A percentile compares a stretch with the other conserved stretches of the same genome.
Evolutionary conservation across 1,284 basidiomycete genomes (phyloP).

Genomic region (Paramarasmius palmivorus): DNA sequence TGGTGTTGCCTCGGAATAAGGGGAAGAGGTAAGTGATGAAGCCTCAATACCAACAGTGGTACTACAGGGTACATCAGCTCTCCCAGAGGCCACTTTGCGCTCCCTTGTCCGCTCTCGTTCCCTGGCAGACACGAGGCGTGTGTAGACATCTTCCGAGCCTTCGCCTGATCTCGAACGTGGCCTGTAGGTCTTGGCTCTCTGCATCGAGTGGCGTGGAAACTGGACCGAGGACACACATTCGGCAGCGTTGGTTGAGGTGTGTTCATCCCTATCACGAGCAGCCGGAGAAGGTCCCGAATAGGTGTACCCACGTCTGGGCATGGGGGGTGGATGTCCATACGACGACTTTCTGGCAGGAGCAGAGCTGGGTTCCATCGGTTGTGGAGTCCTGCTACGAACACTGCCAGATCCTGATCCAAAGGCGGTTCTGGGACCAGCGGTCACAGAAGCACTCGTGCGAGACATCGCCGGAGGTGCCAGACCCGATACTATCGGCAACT

Average conservation of each 20-base stretch:
- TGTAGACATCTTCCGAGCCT: not conserved
- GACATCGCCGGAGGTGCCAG: not conserved
- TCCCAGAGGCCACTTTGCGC: no score
- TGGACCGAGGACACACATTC: no score
- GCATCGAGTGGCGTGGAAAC: no score
- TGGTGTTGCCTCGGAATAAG: no score
- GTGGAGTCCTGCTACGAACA: not conserved
- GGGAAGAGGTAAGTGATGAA: no score
- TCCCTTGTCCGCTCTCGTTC: no score
- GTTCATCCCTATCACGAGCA: not conserved
- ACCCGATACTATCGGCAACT: no score
- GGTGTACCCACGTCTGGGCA: conserved; percentile 36
- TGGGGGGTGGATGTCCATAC: conserved; percentile 16
- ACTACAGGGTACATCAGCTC: no score
- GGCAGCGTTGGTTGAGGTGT: no score
- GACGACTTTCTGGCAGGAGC: conserved; percentile 1
- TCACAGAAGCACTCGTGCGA: not conserved
- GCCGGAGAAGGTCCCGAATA: conserved; percentile 15
- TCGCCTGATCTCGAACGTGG: no score
- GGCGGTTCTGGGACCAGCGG: not conserved
- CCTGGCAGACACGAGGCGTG: not conserved
- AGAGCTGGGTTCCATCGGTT: not conserved
- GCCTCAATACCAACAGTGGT: no score
- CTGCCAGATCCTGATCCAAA: not conserved
- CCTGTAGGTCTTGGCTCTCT: no score